These are phyloP conservation scores for Jatropha curcas DNA, from an alignment of 345 rosid species.

Conservation along the genomic window DNA sequence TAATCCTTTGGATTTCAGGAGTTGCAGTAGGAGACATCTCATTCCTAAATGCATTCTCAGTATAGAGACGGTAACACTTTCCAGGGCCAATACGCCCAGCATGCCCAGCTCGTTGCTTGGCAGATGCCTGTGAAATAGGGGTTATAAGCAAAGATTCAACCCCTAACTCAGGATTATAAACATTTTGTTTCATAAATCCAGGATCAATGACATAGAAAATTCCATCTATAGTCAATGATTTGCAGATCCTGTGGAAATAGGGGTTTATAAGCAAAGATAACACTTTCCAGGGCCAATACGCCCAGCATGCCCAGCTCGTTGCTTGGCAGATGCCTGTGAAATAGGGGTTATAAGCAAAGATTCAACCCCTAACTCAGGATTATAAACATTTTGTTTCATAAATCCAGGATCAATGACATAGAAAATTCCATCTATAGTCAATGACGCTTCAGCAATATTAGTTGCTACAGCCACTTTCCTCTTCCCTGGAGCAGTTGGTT, in stretches of 20 bases:
- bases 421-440: too few species aligned
- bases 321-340: slow-evolving; percentile 87
- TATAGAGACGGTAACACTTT: slow-evolving; percentile 76
- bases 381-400: slow-evolving; percentile 76
- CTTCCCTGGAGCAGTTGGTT: slow-evolving; percentile 78
- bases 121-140: slow-evolving; percentile 87
- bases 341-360: slow-evolving; percentile 77
- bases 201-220: slow-evolving; percentile 83
- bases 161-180: slow-evolving; percentile 79
- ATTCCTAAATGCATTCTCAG: slow-evolving; percentile 75
- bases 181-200: slow-evolving; percentile 80
- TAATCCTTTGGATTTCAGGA: slow-evolving; percentile 92
- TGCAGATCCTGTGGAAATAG: too few species aligned
- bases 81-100: slow-evolving; percentile 93
- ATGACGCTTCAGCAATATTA: slow-evolving; percentile 81
- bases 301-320: slow-evolving; percentile 86
- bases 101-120: slow-evolving; percentile 84
- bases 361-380: slow-evolving; percentile 80
- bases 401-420: slow-evolving; percentile 94
- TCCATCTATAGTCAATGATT: too few species aligned
- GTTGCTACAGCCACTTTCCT: slow-evolving; percentile 89
- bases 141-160: slow-evolving; percentile 74
- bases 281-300: slow-evolving; percentile 91
- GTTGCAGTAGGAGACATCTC: slow-evolving; percentile 77
- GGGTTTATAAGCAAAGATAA: too few species aligned